Base-by-base conservation (phyloP, 1,139 yeast species). In the Arxiozyma telluris region DNA sequence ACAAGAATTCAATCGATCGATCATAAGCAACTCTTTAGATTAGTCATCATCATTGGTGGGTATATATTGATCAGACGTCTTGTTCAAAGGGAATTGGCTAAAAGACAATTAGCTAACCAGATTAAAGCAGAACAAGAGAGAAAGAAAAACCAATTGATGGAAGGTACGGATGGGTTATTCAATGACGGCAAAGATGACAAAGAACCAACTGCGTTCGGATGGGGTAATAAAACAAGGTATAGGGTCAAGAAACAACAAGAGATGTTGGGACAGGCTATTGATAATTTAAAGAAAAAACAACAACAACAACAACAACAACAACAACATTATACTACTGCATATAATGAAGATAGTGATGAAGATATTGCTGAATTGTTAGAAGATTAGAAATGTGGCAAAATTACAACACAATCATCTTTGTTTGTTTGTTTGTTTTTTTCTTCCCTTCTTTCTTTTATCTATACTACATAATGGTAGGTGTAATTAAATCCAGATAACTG, bases 171-270 rank as follows among this genome's bases (percentile, higher is more conserved):
- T 4, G 61, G 61, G 42, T 68, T 64, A 49, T 8, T 38, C 3
- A 25, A 21, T 18, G 45, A 39, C 3, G 39, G 47, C 4, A 42
- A 49, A 34, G 38, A 44, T 22, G 21, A 41, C n/a, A 72, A 72
- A 52, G 68, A 67, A 50, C 22, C 63, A 25, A 41, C 67, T 5
- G 47, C 63, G 9, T 84, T 85, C 73, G 91, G 93, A 23, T 85
- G 90, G 89, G 93, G 93, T 54, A 85, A 84, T 67, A 77, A 78
- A 64, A 84, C 91, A 11, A 78, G 90, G 71, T 74, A 75, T 60
- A 75, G 70, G 50, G 81, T 79, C 49, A 78, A 80, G 70, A 72
- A 74, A 56, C 83, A 82, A 60, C 78, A 82, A 62, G 73, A 77
- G 50, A 60, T 76, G 22, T 34, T 34, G 50, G 81, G 81, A 60